Conservation (phyloP, 352 stramenopile genomes). For the Globisporangium okanoganense region DNA sequence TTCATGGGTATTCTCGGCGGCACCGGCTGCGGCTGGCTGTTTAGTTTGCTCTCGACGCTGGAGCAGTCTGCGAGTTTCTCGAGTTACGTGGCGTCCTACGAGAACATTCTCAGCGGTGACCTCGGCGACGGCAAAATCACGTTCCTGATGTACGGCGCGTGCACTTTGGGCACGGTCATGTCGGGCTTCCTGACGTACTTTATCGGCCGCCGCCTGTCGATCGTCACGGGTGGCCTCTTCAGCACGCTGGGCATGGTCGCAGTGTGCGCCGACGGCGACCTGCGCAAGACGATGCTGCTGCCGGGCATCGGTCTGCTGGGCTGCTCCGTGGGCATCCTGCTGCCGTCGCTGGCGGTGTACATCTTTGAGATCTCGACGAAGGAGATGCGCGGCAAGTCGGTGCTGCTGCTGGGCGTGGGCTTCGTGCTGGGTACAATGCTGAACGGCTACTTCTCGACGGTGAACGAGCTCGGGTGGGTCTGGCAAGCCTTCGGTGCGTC, state of each 20-base stretch:
- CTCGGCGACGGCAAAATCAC: constrained; percentile 54
- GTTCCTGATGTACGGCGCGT: constrained; percentile 49
- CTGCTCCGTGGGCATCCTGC: constrained; percentile 49
- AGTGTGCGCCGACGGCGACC: constrained; percentile 49
- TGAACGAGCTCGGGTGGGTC: constrained; percentile 69
- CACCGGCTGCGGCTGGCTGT: constrained; percentile 61
- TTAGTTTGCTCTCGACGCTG: constrained; percentile 58
- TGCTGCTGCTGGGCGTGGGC: constrained; percentile 59
- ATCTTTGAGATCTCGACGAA: constrained; percentile 80
- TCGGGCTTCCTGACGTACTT: constrained; percentile 54
- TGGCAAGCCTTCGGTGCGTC: constrained; percentile 68
- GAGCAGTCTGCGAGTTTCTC: constrained; percentile 62
- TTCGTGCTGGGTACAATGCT: constrained; percentile 60
- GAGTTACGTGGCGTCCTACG: constrained; percentile 63
- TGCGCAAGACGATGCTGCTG: constrained; percentile 43
- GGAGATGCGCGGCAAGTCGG: constrained; percentile 69
- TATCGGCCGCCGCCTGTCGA: constrained; percentile 53
- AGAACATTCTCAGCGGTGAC: constrained; percentile 47
- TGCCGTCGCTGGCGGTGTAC: constrained; percentile 71
- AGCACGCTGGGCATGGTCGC: constrained; percentile 64
- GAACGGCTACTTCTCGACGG: constrained; percentile 44
- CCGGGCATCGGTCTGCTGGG: constrained; percentile 61
- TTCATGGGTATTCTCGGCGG: constrained; percentile 66
- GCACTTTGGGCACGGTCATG: constrained; percentile 47
- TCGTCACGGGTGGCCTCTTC: constrained; percentile 58